These are phyloP conservation scores for Phlebiopsis gigantea DNA, from an alignment of 768 basidiomycete species.

Conservation along the genomic window DNA sequence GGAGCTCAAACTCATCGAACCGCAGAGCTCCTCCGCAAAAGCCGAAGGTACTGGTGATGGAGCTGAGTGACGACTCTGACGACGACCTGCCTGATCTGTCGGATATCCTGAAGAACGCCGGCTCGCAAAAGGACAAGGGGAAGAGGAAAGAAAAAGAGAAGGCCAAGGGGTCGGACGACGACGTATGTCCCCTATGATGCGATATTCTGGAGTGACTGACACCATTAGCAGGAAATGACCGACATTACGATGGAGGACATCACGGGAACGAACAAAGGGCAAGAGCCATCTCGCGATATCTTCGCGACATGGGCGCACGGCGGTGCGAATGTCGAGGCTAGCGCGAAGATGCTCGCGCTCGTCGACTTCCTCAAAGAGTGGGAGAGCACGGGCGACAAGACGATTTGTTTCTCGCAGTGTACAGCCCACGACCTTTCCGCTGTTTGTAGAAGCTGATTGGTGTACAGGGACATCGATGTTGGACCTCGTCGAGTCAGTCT, in stretches of 20 bases:
- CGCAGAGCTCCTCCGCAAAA: neutral
- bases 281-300: slow-evolving; percentile 18
- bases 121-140: neutral
- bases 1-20: neutral
- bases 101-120: slow-evolving; percentile 27
- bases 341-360: slow-evolving; percentile 61
- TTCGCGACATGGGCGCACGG: slow-evolving; percentile 53
- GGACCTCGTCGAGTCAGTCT: slow-evolving; percentile 55
- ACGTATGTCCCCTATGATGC: slow-evolving; percentile 1
- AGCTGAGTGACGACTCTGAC: slow-evolving; percentile 20
- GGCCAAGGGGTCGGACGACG: slow-evolving; percentile 19
- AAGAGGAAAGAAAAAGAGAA: slow-evolving; percentile 26
- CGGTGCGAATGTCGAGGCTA: slow-evolving; percentile 58
- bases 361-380: slow-evolving; percentile 53
- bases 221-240: neutral
- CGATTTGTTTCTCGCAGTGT: slow-evolving; percentile 71
- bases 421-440: slow-evolving; percentile 13
- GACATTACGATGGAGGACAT: slow-evolving; percentile 7
- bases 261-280: neutral
- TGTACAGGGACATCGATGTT: slow-evolving; percentile 67
- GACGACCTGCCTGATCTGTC: slow-evolving; percentile 47
- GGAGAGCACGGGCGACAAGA: slow-evolving; percentile 60
- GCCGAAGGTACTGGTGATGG: neutral
- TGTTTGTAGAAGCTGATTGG: neutral
- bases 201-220: neutral